Base-by-base conservation (phyloP, 805 yeast species). In the Myxozyma neotropica region DNA sequence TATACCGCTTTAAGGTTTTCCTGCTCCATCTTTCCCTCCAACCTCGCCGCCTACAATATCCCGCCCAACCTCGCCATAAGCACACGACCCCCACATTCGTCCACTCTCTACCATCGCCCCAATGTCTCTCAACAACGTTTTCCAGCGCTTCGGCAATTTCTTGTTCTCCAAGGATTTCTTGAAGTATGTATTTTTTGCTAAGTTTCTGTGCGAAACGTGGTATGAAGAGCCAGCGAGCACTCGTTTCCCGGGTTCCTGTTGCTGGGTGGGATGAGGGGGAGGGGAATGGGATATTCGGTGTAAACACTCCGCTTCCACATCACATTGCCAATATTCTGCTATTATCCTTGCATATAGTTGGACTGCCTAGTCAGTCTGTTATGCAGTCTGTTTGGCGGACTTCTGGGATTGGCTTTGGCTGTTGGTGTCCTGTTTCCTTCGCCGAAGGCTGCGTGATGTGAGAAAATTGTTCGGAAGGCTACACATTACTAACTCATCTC, bases 101-200 rank as follows among this genome's bases (percentile, higher is more conserved):
- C 27, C 46, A 7, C 27, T 42, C 5, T 17, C 17, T 13, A 7
- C 21, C n/a, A n/a, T 39, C 13, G 15, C 6, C 44, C 6, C 21
- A 35, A 48, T 48, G 52, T 48, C 52, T 29, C 27, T 52, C 2
- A 63, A 47, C 29, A 61, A 52, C 39, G 63, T 53, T n/a, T 67
- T 73, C 67, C 66, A 67, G 61, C 68, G 64, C 48, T 73, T 76
- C 7, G 67, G 58, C 42, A 72, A 74, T 67, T 75, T 69, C 58
- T 8, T 76, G 38, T 76, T 76, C 69, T 72, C 76, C 71, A 75
- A 74, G 66, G 70, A 73, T 57, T 73, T 72, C 53, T 58, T 76
- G 51, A 72, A 68, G 70, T 75, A 69, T 48, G 75, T 65, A 43
- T 57, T 27, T 29, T 31, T 39, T n/a, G 31, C 27, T 24, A 15